Base-by-base conservation (phyloP, 192 early-diverging fungal genomes). In the Coemansia sp. region DNA sequence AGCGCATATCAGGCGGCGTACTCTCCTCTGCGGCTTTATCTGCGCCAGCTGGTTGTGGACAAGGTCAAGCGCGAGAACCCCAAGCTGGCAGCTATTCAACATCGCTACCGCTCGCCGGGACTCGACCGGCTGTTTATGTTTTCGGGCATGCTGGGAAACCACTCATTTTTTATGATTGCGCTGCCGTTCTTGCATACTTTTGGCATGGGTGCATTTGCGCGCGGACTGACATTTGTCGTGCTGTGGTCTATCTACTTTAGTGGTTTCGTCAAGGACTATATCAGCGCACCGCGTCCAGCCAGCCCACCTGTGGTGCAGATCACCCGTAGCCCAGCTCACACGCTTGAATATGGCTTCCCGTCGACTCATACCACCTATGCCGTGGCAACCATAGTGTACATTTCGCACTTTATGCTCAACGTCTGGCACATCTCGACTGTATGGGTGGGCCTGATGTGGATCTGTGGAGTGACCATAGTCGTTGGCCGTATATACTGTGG, bases 341-440 rank as follows among this genome's bases (percentile, higher is more conserved):
- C 88, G 12, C 73, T 88, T 14, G 95, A 97, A 73, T 97, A 93
- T 64, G 95, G 95, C 14, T 94, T 95, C 66, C 95, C 95, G 19
- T 93, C 92, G 3, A 92, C 92, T 1, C 95, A 97, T 63, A 88
- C 93, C 0, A 85, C 90, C 37, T 94, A 95, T 72, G 88, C 91
- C 1, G 73, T 90, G 23, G 87, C 89, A n/a, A 85, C 94, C 12
- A 86, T 89, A 6, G 65, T 88, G 8, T 80, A 85, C 8, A 60
- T 67, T 23, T 66, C 71, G 6, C 56, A 72, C 57, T 72, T 50
- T 37, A 76, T 75, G 69, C 51, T 73, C 19, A 52, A 69, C 24
- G 73, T 57, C 5, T 79, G 72, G 72, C 24, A 13, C 37, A 52
- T 39, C 9, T 43, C 63, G 1, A 16, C 67, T 26, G 20, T 85